Percentiles rank a stretch among this genome's conserved stretches.
Conservation (phyloP, 495 filamentous ascomycete genomes). For the Entonaema liquescens region DNA sequence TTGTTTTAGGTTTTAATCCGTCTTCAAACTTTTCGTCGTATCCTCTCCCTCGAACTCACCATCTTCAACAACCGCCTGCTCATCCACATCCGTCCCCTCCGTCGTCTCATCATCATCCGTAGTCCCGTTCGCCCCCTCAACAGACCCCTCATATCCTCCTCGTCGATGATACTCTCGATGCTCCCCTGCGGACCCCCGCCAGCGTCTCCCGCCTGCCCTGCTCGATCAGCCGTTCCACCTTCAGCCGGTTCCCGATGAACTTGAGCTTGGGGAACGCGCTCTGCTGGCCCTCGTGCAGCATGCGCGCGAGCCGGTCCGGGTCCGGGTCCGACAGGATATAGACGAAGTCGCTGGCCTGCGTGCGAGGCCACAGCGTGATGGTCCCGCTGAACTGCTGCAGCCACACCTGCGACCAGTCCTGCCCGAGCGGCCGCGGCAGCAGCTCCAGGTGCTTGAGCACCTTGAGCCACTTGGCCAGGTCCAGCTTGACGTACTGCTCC, state of each 20-base stretch:
- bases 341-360: slow-evolving; percentile 76
- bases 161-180: slow-evolving; percentile 56
- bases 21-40: not conserved
- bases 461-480: slow-evolving; percentile 95
- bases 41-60: slow-evolving; percentile 17
- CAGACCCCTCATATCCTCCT: slow-evolving; percentile 53
- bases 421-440: slow-evolving; percentile 86
- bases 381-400: slow-evolving; percentile 94
- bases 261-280: slow-evolving; percentile 88
- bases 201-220: slow-evolving; percentile 70
- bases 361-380: slow-evolving; percentile 93
- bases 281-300: slow-evolving; percentile 89
- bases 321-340: slow-evolving; percentile 87
- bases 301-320: slow-evolving; percentile 75
- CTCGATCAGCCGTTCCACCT: slow-evolving; percentile 82
- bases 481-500: slow-evolving; percentile 94
- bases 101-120: slow-evolving; percentile 36
- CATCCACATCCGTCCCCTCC: not conserved
- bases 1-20: not conserved
- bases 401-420: slow-evolving; percentile 97
- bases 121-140: slow-evolving; percentile 30
- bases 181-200: slow-evolving; percentile 44
- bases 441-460: slow-evolving; percentile 91
- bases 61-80: slow-evolving; percentile 31
- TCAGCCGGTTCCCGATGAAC: slow-evolving; percentile 86